A percentile compares a stretch with the other conserved stretches of the same genome.
These are phyloP conservation scores for Deuterostichococcus epilithicus DNA, from an alignment of 139 green algal species.

Conservation along the genomic window DNA sequence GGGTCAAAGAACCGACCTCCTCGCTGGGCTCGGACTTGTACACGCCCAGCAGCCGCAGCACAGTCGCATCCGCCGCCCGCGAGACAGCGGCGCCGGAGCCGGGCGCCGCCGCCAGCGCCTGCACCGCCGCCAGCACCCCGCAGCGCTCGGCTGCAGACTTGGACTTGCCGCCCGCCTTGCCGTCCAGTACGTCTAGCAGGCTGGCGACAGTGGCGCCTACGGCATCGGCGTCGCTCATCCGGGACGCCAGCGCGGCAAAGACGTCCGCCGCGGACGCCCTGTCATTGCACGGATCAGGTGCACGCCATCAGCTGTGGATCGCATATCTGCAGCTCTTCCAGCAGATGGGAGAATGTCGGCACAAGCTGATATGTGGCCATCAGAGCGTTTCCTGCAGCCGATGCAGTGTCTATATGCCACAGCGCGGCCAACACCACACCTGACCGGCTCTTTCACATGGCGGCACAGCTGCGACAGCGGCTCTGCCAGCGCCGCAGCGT, in stretches of 20 bases:
- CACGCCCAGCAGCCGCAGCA: background rate
- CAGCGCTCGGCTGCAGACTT: conserved; percentile 55
- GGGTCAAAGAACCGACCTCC: conserved; percentile 27
- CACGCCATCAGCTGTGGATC: background rate
- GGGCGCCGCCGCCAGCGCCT: conserved; percentile 25
- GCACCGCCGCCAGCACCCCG: conserved; percentile 42
- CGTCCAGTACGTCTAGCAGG: conserved; percentile 46
- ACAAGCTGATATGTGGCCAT: background rate
- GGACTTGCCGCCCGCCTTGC: conserved; percentile 62
- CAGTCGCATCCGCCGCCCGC: background rate
- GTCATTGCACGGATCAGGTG: background rate
- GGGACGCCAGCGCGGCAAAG: conserved; percentile 36
- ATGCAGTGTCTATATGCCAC: background rate
- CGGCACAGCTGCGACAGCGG: conserved; percentile 59
- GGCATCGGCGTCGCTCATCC: conserved; percentile 24
- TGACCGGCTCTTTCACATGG: conserved; percentile 52
- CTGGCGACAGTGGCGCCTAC: conserved; percentile 26
- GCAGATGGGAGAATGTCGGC: background rate
- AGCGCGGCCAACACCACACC: background rate
- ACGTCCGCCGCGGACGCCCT: conserved; percentile 34
- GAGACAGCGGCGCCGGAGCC: background rate
- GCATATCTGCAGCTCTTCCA: background rate
- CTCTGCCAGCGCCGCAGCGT: conserved; percentile 44
- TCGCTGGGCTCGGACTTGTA: conserved; percentile 45
- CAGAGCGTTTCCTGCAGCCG: background rate